These are phyloP conservation scores for Calonectria ilicicola DNA, from an alignment of 2,329 filamentous ascomycete species.

Conservation along the genomic window DNA sequence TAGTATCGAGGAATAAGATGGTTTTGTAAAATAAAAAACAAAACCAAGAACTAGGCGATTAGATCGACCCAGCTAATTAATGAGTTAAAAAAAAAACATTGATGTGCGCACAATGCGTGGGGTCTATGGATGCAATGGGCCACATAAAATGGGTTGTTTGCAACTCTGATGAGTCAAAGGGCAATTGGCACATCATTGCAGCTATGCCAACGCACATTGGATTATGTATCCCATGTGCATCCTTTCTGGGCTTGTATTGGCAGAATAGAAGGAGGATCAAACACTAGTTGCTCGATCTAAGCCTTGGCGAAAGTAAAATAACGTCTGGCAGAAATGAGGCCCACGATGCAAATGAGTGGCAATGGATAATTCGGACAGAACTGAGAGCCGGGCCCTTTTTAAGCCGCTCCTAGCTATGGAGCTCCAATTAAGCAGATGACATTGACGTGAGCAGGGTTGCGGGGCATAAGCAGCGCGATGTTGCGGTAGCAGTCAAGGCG, in stretches of 20 bases:
- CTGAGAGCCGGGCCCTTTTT: not conserved
- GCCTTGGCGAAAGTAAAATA: not conserved
- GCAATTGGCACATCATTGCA: not conserved
- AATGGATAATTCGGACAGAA: not conserved
- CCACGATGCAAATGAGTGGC: not conserved
- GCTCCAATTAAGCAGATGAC: not conserved
- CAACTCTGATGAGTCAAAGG: not conserved
- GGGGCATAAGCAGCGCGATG: conserved; percentile 7
- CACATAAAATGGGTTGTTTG: not conserved
- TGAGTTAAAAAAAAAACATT: not conserved
- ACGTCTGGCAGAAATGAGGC: conserved; percentile 7
- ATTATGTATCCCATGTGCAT: conserved; percentile 4
- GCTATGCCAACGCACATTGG: not conserved
- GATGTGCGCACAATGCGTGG: conserved; percentile 10
- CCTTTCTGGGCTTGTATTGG: conserved; percentile 1
- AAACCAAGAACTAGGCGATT: not conserved
- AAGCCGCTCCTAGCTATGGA: conserved; percentile 3
- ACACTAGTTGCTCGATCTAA: conserved; percentile 3
- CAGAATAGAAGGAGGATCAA: not conserved
- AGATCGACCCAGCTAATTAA: not conserved
- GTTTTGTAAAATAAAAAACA: not conserved
- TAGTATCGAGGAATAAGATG: not conserved
- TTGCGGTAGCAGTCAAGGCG: conserved; percentile 1
- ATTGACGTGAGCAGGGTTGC: not conserved
- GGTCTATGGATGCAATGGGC: not conserved